Percentiles rank a stretch among this genome's conserved stretches.
These are phyloP conservation scores for Davidsoniella australis DNA, from an alignment of 2,329 filamentous ascomycete species.

Conservation along the genomic window DNA sequence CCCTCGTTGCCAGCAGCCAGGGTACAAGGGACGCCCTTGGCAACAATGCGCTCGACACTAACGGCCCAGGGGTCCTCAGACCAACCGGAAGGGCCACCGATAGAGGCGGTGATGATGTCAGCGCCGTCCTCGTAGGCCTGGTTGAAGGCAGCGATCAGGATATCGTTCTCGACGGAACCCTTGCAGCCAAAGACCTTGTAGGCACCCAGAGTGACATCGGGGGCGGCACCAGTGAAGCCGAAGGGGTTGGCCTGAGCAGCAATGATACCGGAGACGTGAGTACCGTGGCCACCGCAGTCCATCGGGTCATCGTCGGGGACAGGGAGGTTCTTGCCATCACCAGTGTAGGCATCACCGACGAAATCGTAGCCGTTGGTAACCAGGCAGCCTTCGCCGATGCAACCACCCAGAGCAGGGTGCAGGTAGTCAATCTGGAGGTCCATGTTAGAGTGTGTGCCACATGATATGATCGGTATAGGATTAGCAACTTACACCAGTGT, in stretches of 20 bases:
- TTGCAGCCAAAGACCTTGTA: conserved; percentile 41
- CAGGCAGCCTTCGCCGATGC: conserved; percentile 42
- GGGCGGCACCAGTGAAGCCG: conserved; percentile 33
- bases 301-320: conserved; percentile 34
- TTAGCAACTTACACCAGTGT: conserved; percentile 32
- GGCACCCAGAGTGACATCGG: conserved; percentile 36
- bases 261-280: conserved; percentile 44
- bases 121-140: conserved; percentile 41
- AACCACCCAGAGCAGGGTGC: conserved; percentile 46
- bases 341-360: conserved; percentile 36
- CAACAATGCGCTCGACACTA: conserved; percentile 34
- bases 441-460: background rate
- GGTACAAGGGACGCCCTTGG: conserved; percentile 34
- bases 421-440: conserved; percentile 36
- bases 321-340: conserved; percentile 17
- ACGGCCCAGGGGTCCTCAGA: conserved; percentile 33
- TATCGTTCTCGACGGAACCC: conserved; percentile 33
- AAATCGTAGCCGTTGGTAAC: conserved; percentile 40
- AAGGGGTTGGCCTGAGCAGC: conserved; percentile 36
- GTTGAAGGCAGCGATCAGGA: conserved; percentile 42
- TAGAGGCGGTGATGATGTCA: conserved; percentile 38
- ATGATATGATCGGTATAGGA: background rate
- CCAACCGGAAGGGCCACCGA: conserved; percentile 36
- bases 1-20: conserved; percentile 37
- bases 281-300: conserved; percentile 42